Percentiles rank a stretch among this genome's conserved stretches.
These are phyloP conservation scores for Gossypium gossypioides DNA, from an alignment of 441 rosid species.

Conservation along the genomic window DNA sequence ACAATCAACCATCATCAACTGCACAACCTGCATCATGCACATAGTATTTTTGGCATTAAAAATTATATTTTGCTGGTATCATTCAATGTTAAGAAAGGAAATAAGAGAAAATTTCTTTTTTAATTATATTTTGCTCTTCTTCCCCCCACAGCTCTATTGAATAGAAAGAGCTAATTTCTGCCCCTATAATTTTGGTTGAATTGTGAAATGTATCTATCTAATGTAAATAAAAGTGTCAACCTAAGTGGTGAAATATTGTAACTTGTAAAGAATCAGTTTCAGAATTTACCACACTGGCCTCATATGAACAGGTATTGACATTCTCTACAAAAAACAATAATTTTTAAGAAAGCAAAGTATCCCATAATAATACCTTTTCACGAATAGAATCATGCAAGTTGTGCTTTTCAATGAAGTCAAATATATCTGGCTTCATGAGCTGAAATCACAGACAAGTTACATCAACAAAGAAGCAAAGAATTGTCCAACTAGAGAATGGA, in stretches of 20 bases:
- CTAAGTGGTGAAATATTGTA: background rate
- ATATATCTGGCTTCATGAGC: conserved; percentile 90
- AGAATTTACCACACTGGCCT: background rate
- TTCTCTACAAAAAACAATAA: background rate
- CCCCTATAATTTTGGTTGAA: background rate
- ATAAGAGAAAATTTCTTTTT: background rate
- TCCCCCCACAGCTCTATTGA: background rate
- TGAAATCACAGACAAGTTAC: conserved; percentile 29
- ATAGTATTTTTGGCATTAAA: background rate
- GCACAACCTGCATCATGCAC: conserved; percentile 60
- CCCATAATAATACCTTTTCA: conserved; percentile 63
- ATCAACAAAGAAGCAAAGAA: conserved; percentile 5
- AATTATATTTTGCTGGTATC: background rate
- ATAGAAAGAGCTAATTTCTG: background rate
- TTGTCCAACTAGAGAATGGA: conserved; percentile 12
- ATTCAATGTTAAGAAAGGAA: background rate
- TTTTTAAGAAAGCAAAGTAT: conserved; percentile 8
- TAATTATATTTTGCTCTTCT: background rate
- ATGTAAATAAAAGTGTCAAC: background rate
- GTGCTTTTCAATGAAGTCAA: conserved; percentile 80
- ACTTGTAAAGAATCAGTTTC: background rate
- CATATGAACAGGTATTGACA: background rate
- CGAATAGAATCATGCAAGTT: conserved; percentile 70
- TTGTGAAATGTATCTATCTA: background rate
- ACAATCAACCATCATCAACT: conserved; percentile 82